phyloP scores from a whole-genome alignment of 2,329 filamentous ascomycete genomes.

The Fusarium sacchari region DNA sequence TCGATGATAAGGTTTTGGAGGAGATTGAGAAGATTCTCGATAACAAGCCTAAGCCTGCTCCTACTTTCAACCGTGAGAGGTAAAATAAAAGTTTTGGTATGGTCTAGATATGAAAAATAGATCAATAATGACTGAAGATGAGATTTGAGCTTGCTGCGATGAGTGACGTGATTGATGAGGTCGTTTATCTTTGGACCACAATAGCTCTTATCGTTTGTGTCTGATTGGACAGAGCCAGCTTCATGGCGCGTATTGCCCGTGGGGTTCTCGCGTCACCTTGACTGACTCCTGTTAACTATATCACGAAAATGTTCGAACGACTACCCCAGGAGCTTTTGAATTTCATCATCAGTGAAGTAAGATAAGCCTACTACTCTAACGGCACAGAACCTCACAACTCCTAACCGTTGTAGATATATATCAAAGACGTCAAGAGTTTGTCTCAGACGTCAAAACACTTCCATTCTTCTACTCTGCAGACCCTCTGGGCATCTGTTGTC shows the following conservation, averaged over 20 bases:
- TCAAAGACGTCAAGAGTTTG: not conserved
- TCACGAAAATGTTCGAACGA: not conserved
- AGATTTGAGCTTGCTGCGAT: not conserved
- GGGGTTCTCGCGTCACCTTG: not conserved
- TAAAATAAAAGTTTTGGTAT: not conserved
- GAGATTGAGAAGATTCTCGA: slow-evolving; percentile 41
- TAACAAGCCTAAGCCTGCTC: slow-evolving; percentile 29
- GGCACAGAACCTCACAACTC: not conserved
- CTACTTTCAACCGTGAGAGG: slow-evolving; percentile 34
- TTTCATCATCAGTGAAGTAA: not conserved
- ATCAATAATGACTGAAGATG: not conserved
- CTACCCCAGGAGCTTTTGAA: not conserved
- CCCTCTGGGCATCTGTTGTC: not conserved
- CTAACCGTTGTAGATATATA: not conserved
- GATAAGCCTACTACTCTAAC: not conserved
- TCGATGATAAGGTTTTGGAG: slow-evolving; percentile 32
- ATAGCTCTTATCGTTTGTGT: not conserved
- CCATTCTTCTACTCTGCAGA: not conserved
- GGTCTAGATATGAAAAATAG: slow-evolving; percentile 1
- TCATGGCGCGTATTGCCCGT: not conserved
- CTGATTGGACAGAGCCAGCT: not conserved
- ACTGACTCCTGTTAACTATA: not conserved
- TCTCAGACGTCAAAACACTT: not conserved
- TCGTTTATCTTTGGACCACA: not conserved
- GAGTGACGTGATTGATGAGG: not conserved